Conservation (phyloP, 225 moss, liverwort and hornwort species). For the Sphagnum contortum region DNA sequence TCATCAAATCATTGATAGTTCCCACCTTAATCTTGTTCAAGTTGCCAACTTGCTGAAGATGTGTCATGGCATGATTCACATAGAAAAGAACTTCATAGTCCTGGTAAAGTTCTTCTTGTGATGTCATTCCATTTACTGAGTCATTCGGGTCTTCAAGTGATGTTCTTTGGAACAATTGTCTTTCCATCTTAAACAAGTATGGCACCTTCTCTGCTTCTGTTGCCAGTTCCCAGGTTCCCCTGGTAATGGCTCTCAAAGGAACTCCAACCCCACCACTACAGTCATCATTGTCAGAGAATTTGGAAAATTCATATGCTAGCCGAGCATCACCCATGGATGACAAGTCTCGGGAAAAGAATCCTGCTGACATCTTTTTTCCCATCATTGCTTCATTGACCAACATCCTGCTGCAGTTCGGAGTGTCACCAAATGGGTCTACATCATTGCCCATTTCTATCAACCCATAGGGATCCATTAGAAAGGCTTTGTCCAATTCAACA, state of each 20-base stretch:
- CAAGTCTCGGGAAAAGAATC: slow-evolving; percentile 2
- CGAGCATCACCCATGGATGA: slow-evolving; percentile 9
- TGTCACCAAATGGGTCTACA: neutral
- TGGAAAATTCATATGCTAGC: slow-evolving; percentile 2
- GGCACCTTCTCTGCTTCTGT: too few species aligned
- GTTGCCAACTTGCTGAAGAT: neutral
- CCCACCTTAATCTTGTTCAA: too few species aligned
- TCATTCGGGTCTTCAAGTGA: too few species aligned
- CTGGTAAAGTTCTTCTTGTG: neutral
- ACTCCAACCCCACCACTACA: slow-evolving; percentile 1
- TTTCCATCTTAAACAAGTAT: too few species aligned
- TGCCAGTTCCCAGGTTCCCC: too few species aligned
- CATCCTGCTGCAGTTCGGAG: neutral
- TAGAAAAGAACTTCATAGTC: slow-evolving; percentile 2
- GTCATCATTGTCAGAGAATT: neutral
- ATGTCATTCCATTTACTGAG: neutral
- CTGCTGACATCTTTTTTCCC: neutral
- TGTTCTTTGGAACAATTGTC: too few species aligned
- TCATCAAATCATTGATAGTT: too few species aligned
- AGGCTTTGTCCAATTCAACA: neutral
- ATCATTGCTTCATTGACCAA: neutral
- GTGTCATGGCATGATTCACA: slow-evolving; percentile 9
- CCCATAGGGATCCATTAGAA: neutral
- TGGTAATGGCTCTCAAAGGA: too few species aligned
- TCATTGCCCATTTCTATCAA: slow-evolving; percentile 2